Evolutionary conservation across 805 yeast species (phyloP).

Genomic region (Wickerhamiella spandovensis): DNA sequence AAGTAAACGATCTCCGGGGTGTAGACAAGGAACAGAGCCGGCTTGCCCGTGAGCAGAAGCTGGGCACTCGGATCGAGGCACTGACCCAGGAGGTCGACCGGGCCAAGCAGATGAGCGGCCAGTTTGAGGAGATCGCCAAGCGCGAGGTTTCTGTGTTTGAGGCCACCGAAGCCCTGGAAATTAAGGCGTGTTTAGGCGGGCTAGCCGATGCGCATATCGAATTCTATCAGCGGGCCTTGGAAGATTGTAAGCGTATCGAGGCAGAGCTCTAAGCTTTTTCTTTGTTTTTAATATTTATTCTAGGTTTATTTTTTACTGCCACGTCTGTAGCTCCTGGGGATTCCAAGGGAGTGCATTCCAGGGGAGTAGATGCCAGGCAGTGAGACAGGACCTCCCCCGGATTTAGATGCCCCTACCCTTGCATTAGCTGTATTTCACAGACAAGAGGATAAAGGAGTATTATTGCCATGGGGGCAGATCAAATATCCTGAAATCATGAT

Average conservation of each 20-base stretch:
- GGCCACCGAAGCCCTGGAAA: slow-evolving; percentile 61
- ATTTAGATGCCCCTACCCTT: too few relatives aligned
- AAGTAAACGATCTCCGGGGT: slow-evolving; percentile 50
- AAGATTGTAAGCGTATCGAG: slow-evolving; percentile 45
- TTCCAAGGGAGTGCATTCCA: too few relatives aligned
- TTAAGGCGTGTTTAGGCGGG: slow-evolving; percentile 55
- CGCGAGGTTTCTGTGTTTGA: slow-evolving; percentile 60
- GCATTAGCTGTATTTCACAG: too few relatives aligned
- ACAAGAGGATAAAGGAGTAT: too few relatives aligned
- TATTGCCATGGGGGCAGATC: too few relatives aligned
- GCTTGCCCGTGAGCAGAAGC: slow-evolving; percentile 37
- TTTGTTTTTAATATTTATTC: slow-evolving; percentile 1
- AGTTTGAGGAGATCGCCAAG: slow-evolving; percentile 42
- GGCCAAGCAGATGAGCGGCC: slow-evolving; percentile 38
- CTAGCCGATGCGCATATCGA: slow-evolving; percentile 65
- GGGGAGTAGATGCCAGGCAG: too few relatives aligned
- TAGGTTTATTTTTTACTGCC: neutral
- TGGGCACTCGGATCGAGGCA: slow-evolving; percentile 36
- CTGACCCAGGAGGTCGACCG: slow-evolving; percentile 37
- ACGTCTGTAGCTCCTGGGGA: too few relatives aligned
- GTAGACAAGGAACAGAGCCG: slow-evolving; percentile 45
- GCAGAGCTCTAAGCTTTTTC: slow-evolving; percentile 2
- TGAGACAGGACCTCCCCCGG: too few relatives aligned
- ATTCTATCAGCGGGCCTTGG: slow-evolving; percentile 54
- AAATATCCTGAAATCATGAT: too few relatives aligned